Evolutionary conservation across 2,329 filamentous ascomycete species (phyloP).

Genomic region (Ophiocordyceps camponoti-leonardi): DNA sequence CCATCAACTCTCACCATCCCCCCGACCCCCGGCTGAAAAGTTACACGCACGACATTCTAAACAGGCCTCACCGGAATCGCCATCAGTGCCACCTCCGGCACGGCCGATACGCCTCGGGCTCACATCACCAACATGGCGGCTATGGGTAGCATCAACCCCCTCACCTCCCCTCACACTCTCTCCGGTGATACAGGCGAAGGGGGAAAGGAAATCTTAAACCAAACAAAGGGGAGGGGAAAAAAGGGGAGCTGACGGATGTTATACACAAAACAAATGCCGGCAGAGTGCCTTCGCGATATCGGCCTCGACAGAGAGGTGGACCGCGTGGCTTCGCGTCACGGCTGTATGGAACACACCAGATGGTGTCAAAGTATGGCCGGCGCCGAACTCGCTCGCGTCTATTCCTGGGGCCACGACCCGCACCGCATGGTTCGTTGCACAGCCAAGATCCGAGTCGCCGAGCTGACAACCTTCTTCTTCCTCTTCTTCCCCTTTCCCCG

Average conservation of each 20-base stretch:
- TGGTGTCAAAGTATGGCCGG: slow-evolving; percentile 35
- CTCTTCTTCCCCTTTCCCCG: too few relatives aligned
- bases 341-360: slow-evolving; percentile 30
- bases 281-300: slow-evolving; percentile 35
- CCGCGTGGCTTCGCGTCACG: slow-evolving; percentile 17
- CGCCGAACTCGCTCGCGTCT: slow-evolving; percentile 29
- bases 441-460: not conserved
- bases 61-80: slow-evolving; percentile 33
- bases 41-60: not conserved
- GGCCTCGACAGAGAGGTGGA: slow-evolving; percentile 25
- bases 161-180: too few relatives aligned
- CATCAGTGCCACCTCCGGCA: slow-evolving; percentile 28
- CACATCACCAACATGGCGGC: slow-evolving; percentile 44
- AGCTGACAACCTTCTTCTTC: too few relatives aligned
- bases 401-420: slow-evolving; percentile 34
- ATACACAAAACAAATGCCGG: too few relatives aligned
- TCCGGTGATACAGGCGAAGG: too few relatives aligned
- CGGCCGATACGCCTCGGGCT: slow-evolving; percentile 38
- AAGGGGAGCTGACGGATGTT: too few relatives aligned
- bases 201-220: too few relatives aligned
- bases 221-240: too few relatives aligned
- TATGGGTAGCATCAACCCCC: slow-evolving; percentile 13
- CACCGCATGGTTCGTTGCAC: slow-evolving; percentile 16
- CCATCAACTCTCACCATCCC: not conserved
- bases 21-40: not conserved